These are phyloP conservation scores for Trypethelium eluteriae DNA, from an alignment of 495 filamentous ascomycete species.

Conservation along the genomic window DNA sequence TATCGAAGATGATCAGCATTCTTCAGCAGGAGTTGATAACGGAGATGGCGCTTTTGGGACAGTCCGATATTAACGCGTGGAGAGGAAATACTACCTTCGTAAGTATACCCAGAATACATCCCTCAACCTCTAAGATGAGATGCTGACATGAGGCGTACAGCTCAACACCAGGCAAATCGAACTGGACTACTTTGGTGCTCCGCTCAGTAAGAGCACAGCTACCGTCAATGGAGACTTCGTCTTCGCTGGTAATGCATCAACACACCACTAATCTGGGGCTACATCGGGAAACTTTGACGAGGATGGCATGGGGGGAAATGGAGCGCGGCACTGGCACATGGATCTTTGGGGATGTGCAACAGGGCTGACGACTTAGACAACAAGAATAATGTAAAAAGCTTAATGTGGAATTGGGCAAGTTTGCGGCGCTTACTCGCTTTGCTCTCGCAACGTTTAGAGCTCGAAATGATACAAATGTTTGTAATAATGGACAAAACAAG, in stretches of 20 bases:
- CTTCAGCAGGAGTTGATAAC: conserved; percentile 33
- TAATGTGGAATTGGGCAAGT: background rate
- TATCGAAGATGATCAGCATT: conserved; percentile 34
- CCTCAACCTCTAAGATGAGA: background rate
- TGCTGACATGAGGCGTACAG: background rate
- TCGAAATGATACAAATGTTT: no score
- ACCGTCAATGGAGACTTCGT: no score
- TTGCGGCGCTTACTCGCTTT: background rate
- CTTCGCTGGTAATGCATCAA: no score
- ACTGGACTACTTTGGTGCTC: conserved; percentile 12
- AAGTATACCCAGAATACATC: background rate
- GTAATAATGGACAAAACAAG: no score
- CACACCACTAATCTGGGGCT: background rate
- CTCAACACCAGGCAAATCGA: conserved; percentile 16
- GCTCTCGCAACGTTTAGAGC: background rate
- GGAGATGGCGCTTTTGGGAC: conserved; percentile 18
- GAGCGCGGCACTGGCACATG: no score
- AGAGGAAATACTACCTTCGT: conserved; percentile 14
- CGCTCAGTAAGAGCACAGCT: conserved; percentile 4
- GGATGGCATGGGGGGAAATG: background rate
- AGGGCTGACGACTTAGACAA: background rate
- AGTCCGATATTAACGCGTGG: conserved; percentile 12
- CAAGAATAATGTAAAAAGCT: background rate
- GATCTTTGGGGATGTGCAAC: no score
- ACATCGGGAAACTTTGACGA: background rate